Base-by-base conservation (phyloP, 331 rosid species). In the Spiraea crenata region DNA sequence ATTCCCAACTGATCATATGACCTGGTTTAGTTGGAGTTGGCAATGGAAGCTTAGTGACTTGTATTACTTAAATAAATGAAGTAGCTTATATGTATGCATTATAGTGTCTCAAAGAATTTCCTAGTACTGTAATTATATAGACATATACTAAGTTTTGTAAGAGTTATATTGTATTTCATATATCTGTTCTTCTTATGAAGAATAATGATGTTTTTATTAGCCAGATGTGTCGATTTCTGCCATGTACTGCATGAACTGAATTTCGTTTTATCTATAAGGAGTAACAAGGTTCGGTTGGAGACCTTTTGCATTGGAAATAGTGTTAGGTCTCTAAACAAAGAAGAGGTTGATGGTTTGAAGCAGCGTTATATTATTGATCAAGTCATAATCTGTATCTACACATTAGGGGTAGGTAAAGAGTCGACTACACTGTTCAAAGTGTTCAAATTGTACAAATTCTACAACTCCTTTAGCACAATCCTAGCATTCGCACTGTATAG, bases 1-100 rank as follows among this genome's bases (percentile, higher is more conserved):
- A 91, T 95, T 25, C 99, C 91, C 35, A 95, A 82, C 86, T 83
- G 69, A 80, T 50, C 31, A 39, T 3, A 14, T 46, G 74, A 57
- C 31, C 31, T 57, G 61, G 52, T 19, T 60, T 39, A 47, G 34
- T 57, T 45, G 11, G 12, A 46, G 45, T 14, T 45, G 17, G 38
- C 25, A 17, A 66, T 51, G 11, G 54, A 50, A 35, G 60, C 34
- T 37, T 62, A 37, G 25, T 56, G 42, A 25, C n/a, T 57, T 56
- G 34, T 35, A 57, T 31, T 41, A 70, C 13, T 46, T 59, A 46
- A 74, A 77, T 63, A 77, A 79, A 61, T 48, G 72, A 73, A 65
- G 63, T 40, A 54, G 35, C 71, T 46, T 41, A 51, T 41, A 25
- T 0, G 37, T 52, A 13, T 41, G 15, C 48, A 39, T 15, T 17